Conservation (phyloP, 176 grass and related monocot genomes). For the Rhipidocladum racemiflorum region DNA sequence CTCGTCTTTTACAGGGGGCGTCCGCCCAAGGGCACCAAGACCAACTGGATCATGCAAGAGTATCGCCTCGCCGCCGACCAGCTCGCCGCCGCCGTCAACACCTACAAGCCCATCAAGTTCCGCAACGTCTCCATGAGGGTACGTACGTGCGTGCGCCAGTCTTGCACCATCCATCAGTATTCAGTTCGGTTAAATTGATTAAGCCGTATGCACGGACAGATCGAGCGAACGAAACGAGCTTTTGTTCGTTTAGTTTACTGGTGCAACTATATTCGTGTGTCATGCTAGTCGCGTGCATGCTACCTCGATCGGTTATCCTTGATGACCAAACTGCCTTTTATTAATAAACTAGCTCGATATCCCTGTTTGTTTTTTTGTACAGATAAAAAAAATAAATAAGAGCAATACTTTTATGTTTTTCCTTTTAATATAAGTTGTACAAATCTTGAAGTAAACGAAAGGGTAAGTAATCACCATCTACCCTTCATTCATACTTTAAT, state of each 20-base stretch:
- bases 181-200: background rate
- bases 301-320: background rate
- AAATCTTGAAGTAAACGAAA: too few species aligned
- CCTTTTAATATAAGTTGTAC: too few species aligned
- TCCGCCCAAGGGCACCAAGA: constrained; percentile 81
- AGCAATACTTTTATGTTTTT: too few species aligned
- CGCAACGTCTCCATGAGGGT: constrained; percentile 94
- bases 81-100: constrained; percentile 26
- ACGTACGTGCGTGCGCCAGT: background rate
- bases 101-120: constrained; percentile 52
- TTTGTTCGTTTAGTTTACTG: background rate
- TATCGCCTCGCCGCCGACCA: constrained; percentile 63
- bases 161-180: too few species aligned
- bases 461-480: too few species aligned
- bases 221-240: background rate
- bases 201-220: background rate
- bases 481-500: too few species aligned
- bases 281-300: constrained; percentile 37
- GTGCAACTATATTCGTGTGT: constrained; percentile 1
- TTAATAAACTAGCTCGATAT: too few species aligned
- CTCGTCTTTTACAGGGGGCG: constrained; percentile 86
- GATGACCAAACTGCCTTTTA: background rate
- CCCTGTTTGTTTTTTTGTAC: too few species aligned
- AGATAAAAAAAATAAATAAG: too few species aligned
- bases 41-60: constrained; percentile 97